Base-by-base conservation (phyloP, 2,329 filamentous ascomycete genomes). In the Tolypocladium sp. region DNA sequence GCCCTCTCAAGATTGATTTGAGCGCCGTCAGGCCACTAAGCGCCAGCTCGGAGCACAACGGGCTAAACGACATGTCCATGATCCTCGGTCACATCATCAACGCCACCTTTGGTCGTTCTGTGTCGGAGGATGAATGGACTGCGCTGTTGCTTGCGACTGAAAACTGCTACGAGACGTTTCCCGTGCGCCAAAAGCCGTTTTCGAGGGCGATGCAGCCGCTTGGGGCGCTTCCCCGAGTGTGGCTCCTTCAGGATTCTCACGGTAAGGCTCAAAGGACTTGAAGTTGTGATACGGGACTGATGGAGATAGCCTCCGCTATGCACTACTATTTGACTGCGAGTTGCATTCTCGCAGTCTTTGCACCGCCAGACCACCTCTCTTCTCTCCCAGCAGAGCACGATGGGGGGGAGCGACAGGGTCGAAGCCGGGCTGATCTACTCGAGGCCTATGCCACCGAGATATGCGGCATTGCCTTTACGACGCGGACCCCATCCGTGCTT, bases 21-120 rank as follows among this genome's bases (percentile, higher is more conserved):
- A 54, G 67, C 15, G 46, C 60, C 30, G 70, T 79, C 1, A 79
- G 15, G 15, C 38, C 38, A 3, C 15, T 40, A 3, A 40, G 38
- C 38, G 38, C 38, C 38, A 20, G 15, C 15, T 40, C 20, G 7
- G 40, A n/a, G 9, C 40, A n/a, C 40, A 41, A 41, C 17, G 5
- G 17, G 17, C 40, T 41, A 17, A 20, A 80, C 58, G 67, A 67
- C 0, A 69, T 77, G 2, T 76, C 76, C 0, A 66, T 78, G 4
- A 66, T 79, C 1, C 67, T 81, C 0, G 79, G 76, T 0, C 72
- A 69, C 7, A 67, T 76, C 10, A 74, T 81, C 55, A 81, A 81
- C 57, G 62, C 64, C 1, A 68, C 67, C 9, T 75, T 79, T 44
- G 59, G 58, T 0, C 54, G 57, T 1, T 25, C 49, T 2, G 42